Conservation (phyloP, 164 flowering plant genomes). For the Paratinospora sagittata region DNA sequence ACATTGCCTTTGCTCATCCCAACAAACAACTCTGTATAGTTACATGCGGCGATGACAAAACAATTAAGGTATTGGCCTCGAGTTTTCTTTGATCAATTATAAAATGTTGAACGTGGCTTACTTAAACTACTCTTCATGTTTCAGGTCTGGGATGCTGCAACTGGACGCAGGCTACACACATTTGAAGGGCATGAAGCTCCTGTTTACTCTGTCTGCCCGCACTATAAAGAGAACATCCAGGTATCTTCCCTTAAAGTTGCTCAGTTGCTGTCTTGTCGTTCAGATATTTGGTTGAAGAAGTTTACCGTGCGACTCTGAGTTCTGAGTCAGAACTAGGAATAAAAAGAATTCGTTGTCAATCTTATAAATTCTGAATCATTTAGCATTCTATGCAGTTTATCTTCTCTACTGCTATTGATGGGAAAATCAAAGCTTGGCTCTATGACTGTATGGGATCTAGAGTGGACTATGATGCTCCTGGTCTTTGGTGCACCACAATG, state of each 20-base stretch:
- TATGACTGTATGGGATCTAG: constrained; percentile 48
- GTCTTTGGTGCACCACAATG: constrained; percentile 48
- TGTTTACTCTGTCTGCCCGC: constrained; percentile 71
- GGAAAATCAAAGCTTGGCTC: constrained; percentile 58
- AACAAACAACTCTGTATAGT: constrained; percentile 51
- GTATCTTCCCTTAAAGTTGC: constrained; percentile 18
- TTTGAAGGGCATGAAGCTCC: constrained; percentile 80
- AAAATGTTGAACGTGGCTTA: background rate
- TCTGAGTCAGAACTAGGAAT: background rate
- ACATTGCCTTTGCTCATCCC: constrained; percentile 56
- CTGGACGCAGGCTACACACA: constrained; percentile 37
- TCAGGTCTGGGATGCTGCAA: constrained; percentile 60
- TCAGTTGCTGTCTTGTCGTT: background rate
- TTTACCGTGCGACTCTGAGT: background rate
- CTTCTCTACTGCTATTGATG: constrained; percentile 54
- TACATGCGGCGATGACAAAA: constrained; percentile 70
- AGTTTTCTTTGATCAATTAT: background rate
- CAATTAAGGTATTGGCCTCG: constrained; percentile 40
- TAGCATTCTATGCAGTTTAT: constrained; percentile 35
- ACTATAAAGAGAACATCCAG: constrained; percentile 63
- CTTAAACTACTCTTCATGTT: background rate
- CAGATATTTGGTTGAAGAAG: background rate
- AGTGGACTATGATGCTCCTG: constrained; percentile 56
- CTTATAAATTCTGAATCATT: background rate
- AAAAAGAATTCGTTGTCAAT: background rate